Conservation (phyloP, 352 stramenopile genomes). For the Pythium dissimile region DNA sequence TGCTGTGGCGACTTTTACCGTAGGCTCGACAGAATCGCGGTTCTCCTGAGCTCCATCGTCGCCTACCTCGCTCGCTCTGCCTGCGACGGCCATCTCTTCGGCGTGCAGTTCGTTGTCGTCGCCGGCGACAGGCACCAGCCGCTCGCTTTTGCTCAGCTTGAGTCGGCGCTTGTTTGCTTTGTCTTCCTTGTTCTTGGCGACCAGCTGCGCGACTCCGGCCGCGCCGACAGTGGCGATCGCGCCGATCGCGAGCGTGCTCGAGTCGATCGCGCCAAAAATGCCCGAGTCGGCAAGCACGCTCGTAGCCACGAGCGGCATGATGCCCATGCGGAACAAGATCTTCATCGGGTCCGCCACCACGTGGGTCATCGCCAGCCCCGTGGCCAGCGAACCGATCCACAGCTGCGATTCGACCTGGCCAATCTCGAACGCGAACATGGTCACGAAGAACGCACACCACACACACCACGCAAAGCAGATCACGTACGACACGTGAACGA, state of each 20-base stretch:
- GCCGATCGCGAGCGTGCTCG: constrained; percentile 43
- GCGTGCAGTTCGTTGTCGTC: constrained; percentile 12
- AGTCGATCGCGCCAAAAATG: constrained; percentile 49
- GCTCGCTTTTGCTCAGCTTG: constrained; percentile 17
- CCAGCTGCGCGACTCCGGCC: constrained; percentile 41
- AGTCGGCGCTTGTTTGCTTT: constrained; percentile 5
- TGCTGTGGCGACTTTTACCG: neutral
- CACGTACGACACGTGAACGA: constrained; percentile 66
- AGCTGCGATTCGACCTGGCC: constrained; percentile 54
- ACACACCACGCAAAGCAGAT: constrained; percentile 50
- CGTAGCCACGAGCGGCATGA: constrained; percentile 62
- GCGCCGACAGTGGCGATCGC: constrained; percentile 40
- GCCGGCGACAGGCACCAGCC: constrained; percentile 28
- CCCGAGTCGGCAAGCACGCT: constrained; percentile 48
- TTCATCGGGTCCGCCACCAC: constrained; percentile 63
- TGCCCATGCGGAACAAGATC: constrained; percentile 65
- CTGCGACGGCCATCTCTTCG: constrained; percentile 21
- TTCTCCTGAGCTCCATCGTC: constrained; percentile 4
- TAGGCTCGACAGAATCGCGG: neutral
- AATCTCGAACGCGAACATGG: constrained; percentile 70
- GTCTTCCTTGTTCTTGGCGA: constrained; percentile 32
- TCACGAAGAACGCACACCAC: constrained; percentile 64
- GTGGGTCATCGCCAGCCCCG: constrained; percentile 51
- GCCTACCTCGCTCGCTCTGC: constrained; percentile 3
- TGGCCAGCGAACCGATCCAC: constrained; percentile 58